phyloP scores from a whole-genome alignment of 495 filamentous ascomycete species.

The Platismatia glauca region DNA sequence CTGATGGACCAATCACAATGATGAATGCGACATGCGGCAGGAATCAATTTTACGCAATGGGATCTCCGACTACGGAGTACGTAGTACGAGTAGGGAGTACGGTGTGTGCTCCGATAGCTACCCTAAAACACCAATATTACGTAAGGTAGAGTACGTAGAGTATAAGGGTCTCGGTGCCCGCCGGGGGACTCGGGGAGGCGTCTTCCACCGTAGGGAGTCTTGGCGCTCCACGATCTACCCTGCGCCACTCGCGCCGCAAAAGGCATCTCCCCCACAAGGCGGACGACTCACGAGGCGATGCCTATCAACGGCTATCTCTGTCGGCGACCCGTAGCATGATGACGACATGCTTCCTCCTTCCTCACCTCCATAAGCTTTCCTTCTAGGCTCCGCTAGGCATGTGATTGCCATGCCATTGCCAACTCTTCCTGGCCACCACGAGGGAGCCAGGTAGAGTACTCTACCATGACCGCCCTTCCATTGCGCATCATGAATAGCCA shows the following conservation, averaged over 20 bases:
- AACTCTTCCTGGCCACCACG: too few species aligned
- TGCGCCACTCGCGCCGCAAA: too few species aligned
- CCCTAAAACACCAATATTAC: too few species aligned
- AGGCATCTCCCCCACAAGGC: neutral
- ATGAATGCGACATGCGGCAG: neutral
- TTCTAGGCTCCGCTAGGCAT: neutral
- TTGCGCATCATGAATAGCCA: too few species aligned
- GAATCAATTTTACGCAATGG: neutral
- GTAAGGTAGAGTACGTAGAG: too few species aligned
- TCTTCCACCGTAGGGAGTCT: too few species aligned
- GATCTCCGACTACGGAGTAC: too few species aligned
- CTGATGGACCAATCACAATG: too few species aligned
- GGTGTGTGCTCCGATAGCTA: neutral
- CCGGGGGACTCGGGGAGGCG: too few species aligned
- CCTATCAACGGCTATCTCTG: neutral
- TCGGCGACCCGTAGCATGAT: neutral
- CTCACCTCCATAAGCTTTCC: neutral
- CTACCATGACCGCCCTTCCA: neutral
- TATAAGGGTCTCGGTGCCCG: too few species aligned
- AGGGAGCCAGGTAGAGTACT: neutral
- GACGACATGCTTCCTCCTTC: neutral
- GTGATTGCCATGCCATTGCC: neutral
- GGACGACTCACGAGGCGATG: neutral
- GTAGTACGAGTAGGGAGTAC: too few species aligned
- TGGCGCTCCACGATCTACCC: too few species aligned